phyloP scores from a whole-genome alignment of 2,329 filamentous ascomycete genomes.

The Camptophora hylomeconis region DNA sequence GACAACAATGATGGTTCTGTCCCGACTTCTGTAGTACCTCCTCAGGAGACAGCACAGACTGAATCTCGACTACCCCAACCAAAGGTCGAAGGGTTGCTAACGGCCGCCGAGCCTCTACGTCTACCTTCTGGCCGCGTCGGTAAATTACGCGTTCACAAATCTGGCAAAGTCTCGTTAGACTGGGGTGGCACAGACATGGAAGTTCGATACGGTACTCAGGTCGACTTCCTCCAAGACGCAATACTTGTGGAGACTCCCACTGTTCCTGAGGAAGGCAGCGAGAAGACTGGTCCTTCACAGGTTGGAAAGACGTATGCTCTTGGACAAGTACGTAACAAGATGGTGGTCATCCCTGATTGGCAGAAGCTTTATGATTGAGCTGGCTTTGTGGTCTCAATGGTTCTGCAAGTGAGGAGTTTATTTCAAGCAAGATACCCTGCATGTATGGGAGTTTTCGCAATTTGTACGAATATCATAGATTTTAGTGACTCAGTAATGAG shows the following conservation, averaged over 20 bases:
- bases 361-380: conserved; percentile 32
- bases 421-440: no score
- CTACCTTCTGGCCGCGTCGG: conserved; percentile 44
- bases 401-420: no score
- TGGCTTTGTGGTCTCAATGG: no score
- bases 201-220: conserved; percentile 42
- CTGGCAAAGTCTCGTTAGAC: conserved; percentile 47
- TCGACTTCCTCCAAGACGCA: conserved; percentile 48
- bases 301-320: conserved; percentile 37
- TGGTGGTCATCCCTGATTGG: conserved; percentile 51
- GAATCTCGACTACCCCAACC: no score
- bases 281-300: no score
- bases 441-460: no score
- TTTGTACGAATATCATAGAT: no score
- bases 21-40: no score
- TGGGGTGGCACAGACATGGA: conserved; percentile 51
- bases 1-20: no score
- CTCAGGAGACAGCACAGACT: no score
- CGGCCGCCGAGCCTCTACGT: conserved; percentile 25
- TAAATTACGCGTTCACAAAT: conserved; percentile 48
- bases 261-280: conserved; percentile 18
- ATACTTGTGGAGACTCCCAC: conserved; percentile 24
- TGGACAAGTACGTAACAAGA: conserved; percentile 51
- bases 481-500: no score
- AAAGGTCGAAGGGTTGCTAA: conserved; percentile 25